A percentile compares a stretch with the other conserved stretches of the same genome.
These are phyloP conservation scores for Penstemon eatonii DNA, from an alignment of 257 asterid genomes.

Conservation along the genomic window DNA sequence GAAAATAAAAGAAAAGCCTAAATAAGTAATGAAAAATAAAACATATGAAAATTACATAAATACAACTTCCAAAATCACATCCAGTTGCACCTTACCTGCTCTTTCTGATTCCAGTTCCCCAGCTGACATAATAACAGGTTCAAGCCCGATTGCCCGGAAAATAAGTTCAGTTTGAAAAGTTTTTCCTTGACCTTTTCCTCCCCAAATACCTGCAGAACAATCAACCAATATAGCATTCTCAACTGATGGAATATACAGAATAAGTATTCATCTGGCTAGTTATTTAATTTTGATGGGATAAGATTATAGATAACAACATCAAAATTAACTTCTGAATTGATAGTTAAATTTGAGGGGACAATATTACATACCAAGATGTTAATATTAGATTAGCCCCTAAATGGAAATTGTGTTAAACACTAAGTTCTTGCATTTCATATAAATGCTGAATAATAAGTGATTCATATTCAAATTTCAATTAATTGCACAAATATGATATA, in stretches of 20 bases:
- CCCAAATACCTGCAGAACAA: slow-evolving; percentile 76
- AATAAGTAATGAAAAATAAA: slow-evolving; percentile 20
- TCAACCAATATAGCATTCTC: slow-evolving; percentile 8
- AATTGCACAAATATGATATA: neutral
- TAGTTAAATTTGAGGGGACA: slow-evolving; percentile 6
- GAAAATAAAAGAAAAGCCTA: slow-evolving; percentile 29
- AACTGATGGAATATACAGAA: slow-evolving; percentile 18
- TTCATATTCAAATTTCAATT: neutral
- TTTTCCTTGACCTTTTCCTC: slow-evolving; percentile 97
- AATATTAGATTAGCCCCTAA: neutral
- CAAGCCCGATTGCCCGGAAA: slow-evolving; percentile 85
- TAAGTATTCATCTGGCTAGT: slow-evolving; percentile 3
- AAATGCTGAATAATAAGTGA: neutral
- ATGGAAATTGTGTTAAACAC: neutral
- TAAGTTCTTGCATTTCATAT: neutral
- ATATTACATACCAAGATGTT: neutral
- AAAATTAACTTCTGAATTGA: neutral
- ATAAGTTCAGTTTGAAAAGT: slow-evolving; percentile 92
- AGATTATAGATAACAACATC: neutral
- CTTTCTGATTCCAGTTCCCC: slow-evolving; percentile 97
- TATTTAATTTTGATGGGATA: neutral
- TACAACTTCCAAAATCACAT: neutral
- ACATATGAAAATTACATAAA: neutral
- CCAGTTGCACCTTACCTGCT: slow-evolving; percentile 59
- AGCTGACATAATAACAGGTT: slow-evolving; percentile 91